phyloP scores from a whole-genome alignment of 2,329 filamentous ascomycete species.

The Paracamarosporium sp. region DNA sequence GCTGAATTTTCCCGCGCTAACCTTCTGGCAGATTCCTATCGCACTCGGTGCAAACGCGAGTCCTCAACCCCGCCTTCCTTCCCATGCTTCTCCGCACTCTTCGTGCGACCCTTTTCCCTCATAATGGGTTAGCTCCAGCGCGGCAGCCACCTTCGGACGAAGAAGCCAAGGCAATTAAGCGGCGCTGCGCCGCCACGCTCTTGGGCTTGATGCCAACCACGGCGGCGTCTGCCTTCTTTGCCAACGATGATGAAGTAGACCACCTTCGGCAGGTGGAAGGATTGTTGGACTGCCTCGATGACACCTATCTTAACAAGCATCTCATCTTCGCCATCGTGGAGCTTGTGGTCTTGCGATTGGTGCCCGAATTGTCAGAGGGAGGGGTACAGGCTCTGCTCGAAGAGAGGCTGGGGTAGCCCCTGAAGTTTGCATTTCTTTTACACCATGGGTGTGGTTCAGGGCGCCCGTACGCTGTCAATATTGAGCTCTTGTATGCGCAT shows the following conservation, averaged over 20 bases:
- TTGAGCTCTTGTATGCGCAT: conserved; percentile 6
- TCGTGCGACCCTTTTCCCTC: conserved; percentile 83
- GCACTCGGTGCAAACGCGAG: conserved; percentile 48
- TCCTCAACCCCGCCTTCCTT: conserved; percentile 53
- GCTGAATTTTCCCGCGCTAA: conserved; percentile 33
- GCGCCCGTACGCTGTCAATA: conserved; percentile 10
- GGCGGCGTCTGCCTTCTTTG: conserved; percentile 45
- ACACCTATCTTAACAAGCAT: conserved; percentile 92
- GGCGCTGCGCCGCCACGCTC: conserved; percentile 69
- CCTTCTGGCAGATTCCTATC: conserved; percentile 53
- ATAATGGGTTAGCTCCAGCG: conserved; percentile 75
- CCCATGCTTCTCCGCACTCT: conserved; percentile 67
- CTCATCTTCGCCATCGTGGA: conserved; percentile 84
- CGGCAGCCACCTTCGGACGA: conserved; percentile 65
- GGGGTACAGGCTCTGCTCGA: conserved; percentile 75
- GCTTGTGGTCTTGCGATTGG: conserved; percentile 77
- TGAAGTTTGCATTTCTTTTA: conserved; percentile 16
- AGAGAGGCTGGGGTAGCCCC: conserved; percentile 64
- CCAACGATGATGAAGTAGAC: conserved; percentile 50
- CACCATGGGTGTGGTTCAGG: conserved; percentile 13
- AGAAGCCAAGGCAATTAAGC: conserved; percentile 67
- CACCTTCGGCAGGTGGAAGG: conserved; percentile 66
- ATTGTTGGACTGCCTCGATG: conserved; percentile 76
- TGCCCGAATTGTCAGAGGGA: conserved; percentile 82
- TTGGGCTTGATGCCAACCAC: conserved; percentile 55